Percentiles rank a stretch among this genome's conserved stretches.
Evolutionary conservation across 495 filamentous ascomycete species (phyloP).

Genomic region (Barbatosphaeria neglecta): DNA sequence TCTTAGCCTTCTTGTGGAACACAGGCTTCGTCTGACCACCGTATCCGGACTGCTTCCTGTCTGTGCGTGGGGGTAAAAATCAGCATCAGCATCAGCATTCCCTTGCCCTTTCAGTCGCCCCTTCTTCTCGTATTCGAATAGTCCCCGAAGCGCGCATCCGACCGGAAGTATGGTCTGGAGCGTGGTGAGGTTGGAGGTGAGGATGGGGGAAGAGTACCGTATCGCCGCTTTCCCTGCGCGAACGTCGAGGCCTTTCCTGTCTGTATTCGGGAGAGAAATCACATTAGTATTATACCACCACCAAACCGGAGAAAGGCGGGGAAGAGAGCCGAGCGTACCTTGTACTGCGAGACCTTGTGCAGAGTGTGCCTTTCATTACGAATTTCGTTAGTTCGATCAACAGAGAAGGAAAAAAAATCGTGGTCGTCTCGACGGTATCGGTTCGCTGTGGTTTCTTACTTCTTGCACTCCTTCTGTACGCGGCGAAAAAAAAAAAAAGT

Average conservation of each 20-base stretch:
- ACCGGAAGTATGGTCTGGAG: too few relatives aligned
- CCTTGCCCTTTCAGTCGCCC: too few relatives aligned
- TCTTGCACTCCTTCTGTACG: neutral
- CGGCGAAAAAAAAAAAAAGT: neutral
- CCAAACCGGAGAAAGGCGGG: slow-evolving; percentile 52
- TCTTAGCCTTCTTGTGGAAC: slow-evolving; percentile 99
- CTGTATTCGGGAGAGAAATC: neutral
- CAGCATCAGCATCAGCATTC: neutral
- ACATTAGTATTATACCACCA: slow-evolving; percentile 17
- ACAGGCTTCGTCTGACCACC: slow-evolving; percentile 99
- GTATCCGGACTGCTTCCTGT: slow-evolving; percentile 87
- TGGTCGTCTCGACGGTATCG: neutral
- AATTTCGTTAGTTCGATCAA: neutral
- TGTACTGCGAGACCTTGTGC: slow-evolving; percentile 96
- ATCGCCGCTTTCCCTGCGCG: slow-evolving; percentile 99
- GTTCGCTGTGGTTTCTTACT: neutral
- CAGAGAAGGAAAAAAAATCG: neutral
- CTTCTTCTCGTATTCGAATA: neutral
- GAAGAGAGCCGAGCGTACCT: slow-evolving; percentile 40
- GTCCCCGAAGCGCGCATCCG: neutral
- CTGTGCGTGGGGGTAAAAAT: too few relatives aligned
- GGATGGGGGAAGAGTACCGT: too few relatives aligned
- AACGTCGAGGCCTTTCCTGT: slow-evolving; percentile 67
- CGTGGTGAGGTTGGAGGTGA: too few relatives aligned
- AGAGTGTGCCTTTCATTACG: slow-evolving; percentile 44